Evolutionary conservation across 1,284 basidiomycete genomes (phyloP), one percentile per base, ranked within the genome.

Genomic region (Marasmius oreades): DNA sequence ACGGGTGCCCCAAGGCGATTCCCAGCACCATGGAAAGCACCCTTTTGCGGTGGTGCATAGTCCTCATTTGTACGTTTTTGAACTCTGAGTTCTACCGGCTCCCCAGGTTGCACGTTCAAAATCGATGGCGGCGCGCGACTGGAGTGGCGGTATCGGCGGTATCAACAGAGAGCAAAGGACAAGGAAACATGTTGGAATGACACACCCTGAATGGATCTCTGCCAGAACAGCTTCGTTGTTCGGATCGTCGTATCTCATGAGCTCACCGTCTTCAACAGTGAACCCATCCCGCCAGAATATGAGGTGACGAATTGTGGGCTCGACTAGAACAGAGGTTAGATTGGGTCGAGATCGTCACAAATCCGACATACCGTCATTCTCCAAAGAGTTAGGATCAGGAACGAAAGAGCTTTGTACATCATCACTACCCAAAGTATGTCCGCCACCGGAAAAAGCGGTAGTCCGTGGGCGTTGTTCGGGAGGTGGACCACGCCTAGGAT

Each of bases 231-330:
- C 80, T 44, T 85, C 78, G 65, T 95, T 88, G 5, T 75, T 79
- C 0, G 94, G 92, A 62, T 95, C 86, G 56, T 93, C 90, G 68
- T 97, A 98, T 39, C 82, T 76, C 80, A 90, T 82, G 56, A 98
- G 76, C 37, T 88, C 86, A 2, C 95, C 94, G 63, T 95, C 93
- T 65, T 96, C 94, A 55, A 99, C 85, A 46, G 88, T 90, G 73
- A 98, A 98, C 0, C 96, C 96, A 62, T 98, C 85, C 34, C 87
- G 80, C 96, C 97, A 99, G 72, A 99, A 94, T 0, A 91, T 96
- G 36, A 98, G 77, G 55, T 86, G 81, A 11, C 96, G 86, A 47
- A 88, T 82, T 0, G 81, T 90, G 0, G 82, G 77, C 23, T 85
- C 82, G 22, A 77, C 81, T 50, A 66, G 61, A 12, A 71, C 70